Conservation (phyloP, 208 protist species). For the Leishmania aethiopica region DNA sequence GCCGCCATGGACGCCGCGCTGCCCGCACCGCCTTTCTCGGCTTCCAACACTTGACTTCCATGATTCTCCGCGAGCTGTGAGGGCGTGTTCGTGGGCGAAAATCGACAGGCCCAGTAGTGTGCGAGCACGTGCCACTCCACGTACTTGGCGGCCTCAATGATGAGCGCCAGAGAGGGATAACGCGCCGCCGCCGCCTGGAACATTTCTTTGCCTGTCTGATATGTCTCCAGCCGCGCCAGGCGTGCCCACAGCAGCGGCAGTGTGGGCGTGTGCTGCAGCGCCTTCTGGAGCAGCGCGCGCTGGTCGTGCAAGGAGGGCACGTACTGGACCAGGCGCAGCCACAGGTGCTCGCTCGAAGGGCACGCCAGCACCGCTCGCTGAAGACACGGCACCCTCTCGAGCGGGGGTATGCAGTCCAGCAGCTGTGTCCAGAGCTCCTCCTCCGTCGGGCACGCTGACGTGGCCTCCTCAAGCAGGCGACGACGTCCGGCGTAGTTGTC, state of each 20-base stretch:
- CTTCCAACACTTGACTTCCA: not conserved
- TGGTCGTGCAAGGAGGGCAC: slow-evolving; percentile 55
- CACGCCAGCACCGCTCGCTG: slow-evolving; percentile 77
- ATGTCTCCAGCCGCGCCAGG: slow-evolving; percentile 63
- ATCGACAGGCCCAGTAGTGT: slow-evolving; percentile 30
- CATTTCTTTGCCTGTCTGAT: slow-evolving; percentile 63
- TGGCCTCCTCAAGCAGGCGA: slow-evolving; percentile 73
- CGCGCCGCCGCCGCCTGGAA: slow-evolving; percentile 63
- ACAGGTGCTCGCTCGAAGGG: slow-evolving; percentile 71
- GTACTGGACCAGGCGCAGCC: slow-evolving; percentile 64
- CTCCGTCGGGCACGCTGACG: slow-evolving; percentile 43
- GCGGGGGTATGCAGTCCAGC: slow-evolving; percentile 48
- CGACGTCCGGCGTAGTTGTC: slow-evolving; percentile 48
- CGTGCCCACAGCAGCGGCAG: slow-evolving; percentile 74
- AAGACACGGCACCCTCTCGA: slow-evolving; percentile 56
- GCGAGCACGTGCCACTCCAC: slow-evolving; percentile 59
- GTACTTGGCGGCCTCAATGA: slow-evolving; percentile 81
- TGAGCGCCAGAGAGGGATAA: slow-evolving; percentile 67
- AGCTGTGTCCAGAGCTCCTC: slow-evolving; percentile 76
- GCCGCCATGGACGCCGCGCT: not conserved
- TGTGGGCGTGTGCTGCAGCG: slow-evolving; percentile 61
- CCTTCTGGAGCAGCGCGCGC: slow-evolving; percentile 56
- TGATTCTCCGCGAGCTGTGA: too few relatives aligned
- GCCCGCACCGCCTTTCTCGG: not conserved
- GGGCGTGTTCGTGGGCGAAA: not conserved